Percentiles rank a stretch among this genome's conserved stretches.
Conservation (phyloP, 345 rosid species). For the Sonneratia alba region DNA sequence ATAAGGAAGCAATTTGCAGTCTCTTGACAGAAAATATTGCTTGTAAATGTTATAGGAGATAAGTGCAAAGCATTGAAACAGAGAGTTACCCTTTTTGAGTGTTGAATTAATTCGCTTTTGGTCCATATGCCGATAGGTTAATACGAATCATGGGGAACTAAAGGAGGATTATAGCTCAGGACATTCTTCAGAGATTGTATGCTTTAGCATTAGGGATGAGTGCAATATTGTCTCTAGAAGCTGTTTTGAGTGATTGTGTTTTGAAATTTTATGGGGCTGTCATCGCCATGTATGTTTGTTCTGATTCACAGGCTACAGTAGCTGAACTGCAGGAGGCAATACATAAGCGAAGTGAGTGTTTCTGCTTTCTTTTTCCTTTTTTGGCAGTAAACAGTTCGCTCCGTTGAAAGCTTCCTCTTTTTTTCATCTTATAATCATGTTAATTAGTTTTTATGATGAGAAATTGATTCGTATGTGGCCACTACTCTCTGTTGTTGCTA, state of each 20-base stretch:
- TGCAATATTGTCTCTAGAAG: not conserved
- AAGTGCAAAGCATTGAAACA: not conserved
- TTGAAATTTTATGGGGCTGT: not conserved
- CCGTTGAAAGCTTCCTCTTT: not conserved
- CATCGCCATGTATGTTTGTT: not conserved
- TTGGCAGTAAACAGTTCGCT: not conserved
- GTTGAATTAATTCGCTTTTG: not conserved
- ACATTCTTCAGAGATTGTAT: not conserved
- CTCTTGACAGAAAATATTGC: not conserved
- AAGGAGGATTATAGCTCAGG: not conserved
- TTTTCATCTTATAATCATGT: not conserved
- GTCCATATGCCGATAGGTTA: not conserved
- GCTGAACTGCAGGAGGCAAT: conserved; percentile 90
- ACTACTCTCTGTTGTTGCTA: not conserved
- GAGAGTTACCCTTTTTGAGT: not conserved
- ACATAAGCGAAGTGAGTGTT: conserved; percentile 58
- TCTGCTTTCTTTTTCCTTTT: not conserved
- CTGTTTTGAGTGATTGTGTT: not conserved
- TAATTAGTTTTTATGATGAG: not conserved
- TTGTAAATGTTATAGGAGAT: not conserved
- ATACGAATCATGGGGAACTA: not conserved
- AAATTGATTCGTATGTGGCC: too few species aligned
- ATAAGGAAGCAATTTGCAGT: not conserved
- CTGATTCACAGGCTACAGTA: conserved; percentile 60
- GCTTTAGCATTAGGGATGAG: not conserved